phyloP scores from a whole-genome alignment of 1,139 yeast species.

The Neolecta irregularis region DNA sequence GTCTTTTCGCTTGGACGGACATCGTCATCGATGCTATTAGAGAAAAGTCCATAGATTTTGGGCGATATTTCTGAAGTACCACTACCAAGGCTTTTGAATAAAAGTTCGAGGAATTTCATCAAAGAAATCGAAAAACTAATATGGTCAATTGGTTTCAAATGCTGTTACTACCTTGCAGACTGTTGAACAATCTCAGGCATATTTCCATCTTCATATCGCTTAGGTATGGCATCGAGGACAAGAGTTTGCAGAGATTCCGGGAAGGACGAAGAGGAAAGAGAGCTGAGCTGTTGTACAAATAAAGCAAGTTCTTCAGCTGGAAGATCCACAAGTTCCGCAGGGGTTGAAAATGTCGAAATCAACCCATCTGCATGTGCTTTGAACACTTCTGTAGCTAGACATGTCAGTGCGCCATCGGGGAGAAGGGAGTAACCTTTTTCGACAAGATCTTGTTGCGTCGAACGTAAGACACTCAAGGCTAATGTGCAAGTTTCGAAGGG shows the following conservation, averaged over 20 bases:
- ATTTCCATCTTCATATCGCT: not conserved
- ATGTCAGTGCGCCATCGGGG: not conserved
- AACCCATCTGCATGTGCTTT: not conserved
- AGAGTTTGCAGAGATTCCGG: slow-evolving; percentile 1
- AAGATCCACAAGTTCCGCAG: not conserved
- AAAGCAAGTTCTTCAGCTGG: slow-evolving; percentile 3
- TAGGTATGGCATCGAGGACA: not conserved
- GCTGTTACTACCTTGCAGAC: too few species aligned
- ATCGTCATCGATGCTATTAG: too few species aligned
- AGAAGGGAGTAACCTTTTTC: slow-evolving; percentile 10
- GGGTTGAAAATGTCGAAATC: not conserved
- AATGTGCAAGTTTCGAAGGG: slow-evolving; percentile 16
- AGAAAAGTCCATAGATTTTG: too few species aligned
- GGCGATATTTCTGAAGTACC: too few species aligned
- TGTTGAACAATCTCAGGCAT: not conserved
- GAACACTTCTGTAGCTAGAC: not conserved
- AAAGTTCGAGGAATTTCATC: too few species aligned
- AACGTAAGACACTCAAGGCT: slow-evolving; percentile 6
- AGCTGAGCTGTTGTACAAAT: not conserved
- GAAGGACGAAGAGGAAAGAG: not conserved
- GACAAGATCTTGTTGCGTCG: slow-evolving; percentile 10
- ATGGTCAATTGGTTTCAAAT: too few species aligned
- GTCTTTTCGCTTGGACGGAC: too few species aligned
- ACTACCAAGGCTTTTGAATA: too few species aligned
- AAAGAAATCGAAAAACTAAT: too few species aligned